Base-by-base conservation (phyloP, 805 yeast species). In the Sungouiella blattae region DNA sequence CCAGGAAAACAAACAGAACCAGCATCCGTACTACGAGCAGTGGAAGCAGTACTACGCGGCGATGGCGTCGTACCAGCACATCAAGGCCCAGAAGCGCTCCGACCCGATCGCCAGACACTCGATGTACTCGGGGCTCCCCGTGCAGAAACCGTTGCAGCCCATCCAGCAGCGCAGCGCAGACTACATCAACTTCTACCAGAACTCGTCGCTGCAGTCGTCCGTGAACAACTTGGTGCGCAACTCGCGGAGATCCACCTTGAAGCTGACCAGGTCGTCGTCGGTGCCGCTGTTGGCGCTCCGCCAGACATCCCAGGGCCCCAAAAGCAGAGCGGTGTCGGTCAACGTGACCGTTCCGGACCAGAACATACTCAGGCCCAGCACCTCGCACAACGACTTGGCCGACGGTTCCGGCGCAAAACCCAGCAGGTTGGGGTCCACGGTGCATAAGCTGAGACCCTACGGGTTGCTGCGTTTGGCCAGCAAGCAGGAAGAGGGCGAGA, bases 41-140 rank as follows among this genome's bases (percentile, higher is more conserved):
- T 64, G 69, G 69, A 58, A 55, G 29, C 60, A 55, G 33, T 65
- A 64, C 44, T 64, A 64, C 38, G 55, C 57, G 26, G 38, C 48
- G 2, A 37, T 60, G 32, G 60, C 56, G n/a, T 29, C 28, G 26
- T 43, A 43, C 26, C 40, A 36, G 18, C 31, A 23, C 39, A 46
- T 22, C 47, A 43, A 37, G 43, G 47, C 28, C 44, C 47, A 35
- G 52, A 43, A 41, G 22, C 39, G 31, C 20, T 25, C 29, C 25
- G 40, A 30, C 11, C 25, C 37, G 11, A 24, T 8, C 27, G 12
- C 9, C 20, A 32, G 47, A 18, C 36, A 41, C 24, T 32, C 46
- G 5, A 43, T 39, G 47, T 41, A 39, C 29, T 41, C 33, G 17
- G 39, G 33, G 32, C 21, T 36, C 13, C 36, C 42, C 11, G 28